Percentiles rank a stretch among this genome's conserved stretches.
Conservation (phyloP, 2,329 filamentous ascomycete species). For the Fusarium brachygibbosum region DNA sequence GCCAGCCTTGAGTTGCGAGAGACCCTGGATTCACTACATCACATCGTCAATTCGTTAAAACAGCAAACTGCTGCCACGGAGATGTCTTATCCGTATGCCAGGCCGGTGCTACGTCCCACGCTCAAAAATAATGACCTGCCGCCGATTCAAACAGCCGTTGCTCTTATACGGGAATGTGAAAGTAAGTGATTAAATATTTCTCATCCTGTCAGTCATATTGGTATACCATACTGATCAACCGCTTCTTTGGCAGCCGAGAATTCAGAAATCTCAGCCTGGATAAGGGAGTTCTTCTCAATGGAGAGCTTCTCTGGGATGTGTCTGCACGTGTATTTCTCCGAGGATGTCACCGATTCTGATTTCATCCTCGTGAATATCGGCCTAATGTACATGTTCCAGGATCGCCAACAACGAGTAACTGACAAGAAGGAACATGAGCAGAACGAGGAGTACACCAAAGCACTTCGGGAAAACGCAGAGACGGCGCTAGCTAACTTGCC, state of each 20-base stretch:
- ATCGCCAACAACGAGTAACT: constrained; percentile 31
- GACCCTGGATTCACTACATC: constrained; percentile 53
- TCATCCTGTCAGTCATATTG: neutral
- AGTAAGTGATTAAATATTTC: constrained; percentile 21
- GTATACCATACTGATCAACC: constrained; percentile 2
- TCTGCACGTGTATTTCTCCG: constrained; percentile 53
- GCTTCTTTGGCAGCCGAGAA: constrained; percentile 27
- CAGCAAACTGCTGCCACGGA: constrained; percentile 45
- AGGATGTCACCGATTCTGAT: constrained; percentile 51
- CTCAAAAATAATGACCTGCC: constrained; percentile 41
- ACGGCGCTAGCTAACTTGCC: constrained; percentile 52
- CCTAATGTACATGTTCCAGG: constrained; percentile 51
- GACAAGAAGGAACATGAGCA: constrained; percentile 45
- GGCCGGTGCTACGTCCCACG: constrained; percentile 35
- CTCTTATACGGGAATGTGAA: constrained; percentile 40
- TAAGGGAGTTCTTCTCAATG: constrained; percentile 49
- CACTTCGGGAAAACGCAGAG: constrained; percentile 51
- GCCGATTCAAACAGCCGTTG: constrained; percentile 44
- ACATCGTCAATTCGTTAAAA: constrained; percentile 47
- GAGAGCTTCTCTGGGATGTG: constrained; percentile 52
- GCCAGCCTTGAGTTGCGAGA: constrained; percentile 53
- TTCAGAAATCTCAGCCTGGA: constrained; percentile 47
- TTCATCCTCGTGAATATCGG: constrained; percentile 54
- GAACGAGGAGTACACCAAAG: constrained; percentile 38
- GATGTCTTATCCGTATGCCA: constrained; percentile 46